Percentiles rank a stretch among this genome's conserved stretches.
Evolutionary conservation across 352 stramenopile genomes (phyloP).

Genomic region (Globisporangium uncinulatum): DNA sequence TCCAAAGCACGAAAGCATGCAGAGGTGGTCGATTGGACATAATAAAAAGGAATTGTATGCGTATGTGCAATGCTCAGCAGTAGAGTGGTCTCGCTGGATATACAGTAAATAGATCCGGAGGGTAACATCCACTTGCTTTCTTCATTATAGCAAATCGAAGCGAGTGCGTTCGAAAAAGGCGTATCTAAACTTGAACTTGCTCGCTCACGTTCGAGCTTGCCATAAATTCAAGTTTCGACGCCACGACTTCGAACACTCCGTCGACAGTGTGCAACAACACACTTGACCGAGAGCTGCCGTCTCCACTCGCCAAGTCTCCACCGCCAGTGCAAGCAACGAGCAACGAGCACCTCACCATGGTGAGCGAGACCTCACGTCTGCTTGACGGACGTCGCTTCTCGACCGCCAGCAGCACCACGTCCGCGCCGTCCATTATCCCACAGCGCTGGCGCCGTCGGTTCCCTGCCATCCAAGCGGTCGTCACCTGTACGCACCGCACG

Average conservation of each 20-base stretch:
- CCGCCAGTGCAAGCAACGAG: background rate
- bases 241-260: background rate
- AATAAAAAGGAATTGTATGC: too few species aligned
- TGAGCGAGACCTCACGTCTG: constrained; percentile 9
- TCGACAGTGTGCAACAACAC: constrained; percentile 1
- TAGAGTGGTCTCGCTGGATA: too few species aligned
- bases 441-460: constrained; percentile 17
- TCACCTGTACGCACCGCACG: constrained; percentile 7
- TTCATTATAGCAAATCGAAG: too few species aligned
- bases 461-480: constrained; percentile 11
- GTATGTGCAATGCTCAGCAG: too few species aligned
- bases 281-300: background rate
- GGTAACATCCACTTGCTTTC: too few species aligned
- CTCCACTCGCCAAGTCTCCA: background rate
- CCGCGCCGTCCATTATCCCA: constrained; percentile 12
- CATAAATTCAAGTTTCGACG: background rate
- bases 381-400: constrained; percentile 3
- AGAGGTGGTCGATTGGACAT: too few species aligned
- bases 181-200: background rate
- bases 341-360: background rate
- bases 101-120: too few species aligned
- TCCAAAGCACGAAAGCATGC: too few species aligned
- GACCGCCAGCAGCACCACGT: constrained; percentile 1
- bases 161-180: too few species aligned
- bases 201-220: too few species aligned